Evolutionary conservation across 495 filamentous ascomycete species (phyloP), one percentile per base, ranked within the genome.

Genomic region (Lindgomyces ingoldianus): DNA sequence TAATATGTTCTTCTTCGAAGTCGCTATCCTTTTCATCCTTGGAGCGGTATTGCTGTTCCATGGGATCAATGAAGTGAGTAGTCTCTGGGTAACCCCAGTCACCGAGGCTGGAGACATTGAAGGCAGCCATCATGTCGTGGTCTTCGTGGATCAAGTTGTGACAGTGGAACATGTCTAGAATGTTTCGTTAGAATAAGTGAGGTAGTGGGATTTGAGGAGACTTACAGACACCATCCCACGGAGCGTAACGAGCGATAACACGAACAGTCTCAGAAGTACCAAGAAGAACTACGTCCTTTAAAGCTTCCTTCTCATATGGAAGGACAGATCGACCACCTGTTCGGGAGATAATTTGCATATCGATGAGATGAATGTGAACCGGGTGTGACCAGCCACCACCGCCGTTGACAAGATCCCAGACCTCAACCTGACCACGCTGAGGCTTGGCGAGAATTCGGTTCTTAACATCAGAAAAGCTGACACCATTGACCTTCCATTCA

Each of bases 81-180:
- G 72, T 79, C 66, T 82, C 77, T 6, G 70, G 70, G 68, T 84
- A 84, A 9, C 80, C 80, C 41, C 79, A 76, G 62, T 80, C 74
- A 1, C 68, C 51, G 8, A 82, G 71, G n/a, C 63, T 72, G 6
- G 80, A 79, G 36, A 84, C 78, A 61, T 85, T 85, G 69, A 85
- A 84, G 14, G 82, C 83, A 0, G 76, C 82, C 83, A 85, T 84
- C 84, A 85, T 85, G 58, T 82, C 83, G 68, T 85, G 76, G 63
- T 84, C 84, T 62, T 85, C 84, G 64, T 85, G 84, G 50, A 85
- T 76, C 25, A 84, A 70, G 59, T 85, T 85, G 68, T 85, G 83
- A 74, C 81, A 81, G 56, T 77, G 77, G 68, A 77, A 77, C 75
- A 76, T 83, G 71, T 84, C n/a, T n/a, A n/a, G n/a, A n/a, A n/a